Conservation (phyloP, 1,139 yeast species). For the Yamadazyma sp. region DNA sequence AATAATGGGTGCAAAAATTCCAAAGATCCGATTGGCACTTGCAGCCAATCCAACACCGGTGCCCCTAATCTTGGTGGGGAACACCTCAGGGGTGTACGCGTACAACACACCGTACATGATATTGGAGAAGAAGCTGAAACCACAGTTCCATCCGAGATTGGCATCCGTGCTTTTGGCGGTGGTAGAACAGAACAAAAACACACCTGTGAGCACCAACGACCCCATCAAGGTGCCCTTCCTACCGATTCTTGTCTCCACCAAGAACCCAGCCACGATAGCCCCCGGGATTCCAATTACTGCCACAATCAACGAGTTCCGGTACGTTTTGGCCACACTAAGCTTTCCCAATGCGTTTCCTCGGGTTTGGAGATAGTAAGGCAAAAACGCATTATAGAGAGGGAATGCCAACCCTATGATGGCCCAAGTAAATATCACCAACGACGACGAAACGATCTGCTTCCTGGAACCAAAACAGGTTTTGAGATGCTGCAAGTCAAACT, state of each 20-base stretch:
- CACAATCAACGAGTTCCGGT: constrained; percentile 41
- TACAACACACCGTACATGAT: constrained; percentile 47
- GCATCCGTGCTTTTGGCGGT: constrained; percentile 42
- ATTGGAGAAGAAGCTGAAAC: constrained; percentile 40
- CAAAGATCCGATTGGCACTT: constrained; percentile 40
- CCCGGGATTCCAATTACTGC: constrained; percentile 46
- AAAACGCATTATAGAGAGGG: constrained; percentile 45
- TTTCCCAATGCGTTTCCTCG: constrained; percentile 33
- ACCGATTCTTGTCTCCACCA: constrained; percentile 40
- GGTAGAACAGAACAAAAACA: constrained; percentile 40
- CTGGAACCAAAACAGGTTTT: constrained; percentile 36
- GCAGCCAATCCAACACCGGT: constrained; percentile 47
- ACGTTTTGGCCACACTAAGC: constrained; percentile 35
- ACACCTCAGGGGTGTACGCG: constrained; percentile 48
- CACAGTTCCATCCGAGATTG: constrained; percentile 46
- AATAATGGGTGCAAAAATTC: constrained; percentile 46
- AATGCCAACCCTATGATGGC: constrained; percentile 47
- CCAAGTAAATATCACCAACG: constrained; percentile 40
- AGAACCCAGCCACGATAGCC: constrained; percentile 37
- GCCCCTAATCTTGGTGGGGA: constrained; percentile 41
- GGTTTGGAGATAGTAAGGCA: constrained; percentile 39
- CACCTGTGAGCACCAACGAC: constrained; percentile 39
- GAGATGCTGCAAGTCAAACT: constrained; percentile 33
- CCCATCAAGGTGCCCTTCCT: constrained; percentile 39
- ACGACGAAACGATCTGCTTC: constrained; percentile 33